Conservation (phyloP, 2,329 filamentous ascomycete species). For the Penicillium sp. region DNA sequence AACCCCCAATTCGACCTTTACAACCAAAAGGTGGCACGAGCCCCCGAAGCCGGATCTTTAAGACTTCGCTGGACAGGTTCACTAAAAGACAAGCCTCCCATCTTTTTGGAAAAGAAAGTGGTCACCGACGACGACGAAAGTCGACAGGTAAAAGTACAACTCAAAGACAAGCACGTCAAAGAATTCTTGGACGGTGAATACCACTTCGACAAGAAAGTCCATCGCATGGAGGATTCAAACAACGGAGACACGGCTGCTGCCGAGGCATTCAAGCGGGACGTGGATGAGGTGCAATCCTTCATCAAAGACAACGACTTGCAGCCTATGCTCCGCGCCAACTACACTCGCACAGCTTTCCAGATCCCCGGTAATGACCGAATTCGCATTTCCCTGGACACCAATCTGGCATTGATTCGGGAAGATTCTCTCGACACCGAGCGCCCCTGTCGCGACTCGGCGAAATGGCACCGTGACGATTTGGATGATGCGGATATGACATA, state of each 20-base stretch:
- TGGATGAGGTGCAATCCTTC: slow-evolving; percentile 76
- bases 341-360: slow-evolving; percentile 92
- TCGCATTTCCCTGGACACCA: slow-evolving; percentile 88
- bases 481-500: slow-evolving; percentile 80
- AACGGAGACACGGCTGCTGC: slow-evolving; percentile 67
- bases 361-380: slow-evolving; percentile 90
- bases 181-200: slow-evolving; percentile 85
- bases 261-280: slow-evolving; percentile 68
- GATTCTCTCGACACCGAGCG: slow-evolving; percentile 74
- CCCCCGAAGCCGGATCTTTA: slow-evolving; percentile 75
- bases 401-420: slow-evolving; percentile 81
- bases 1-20: slow-evolving; percentile 84
- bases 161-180: slow-evolving; percentile 94
- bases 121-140: slow-evolving; percentile 74
- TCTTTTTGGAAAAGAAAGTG: slow-evolving; percentile 87
- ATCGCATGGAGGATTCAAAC: slow-evolving; percentile 78
- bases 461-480: slow-evolving; percentile 92
- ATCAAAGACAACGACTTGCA: slow-evolving; percentile 75
- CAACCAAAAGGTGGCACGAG: slow-evolving; percentile 74
- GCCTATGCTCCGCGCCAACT: slow-evolving; percentile 87
- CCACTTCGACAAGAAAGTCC: slow-evolving; percentile 84
- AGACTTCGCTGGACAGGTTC: slow-evolving; percentile 91
- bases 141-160: slow-evolving; percentile 75
- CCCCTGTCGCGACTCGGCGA: slow-evolving; percentile 83
- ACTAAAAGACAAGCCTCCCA: slow-evolving; percentile 73